These are phyloP conservation scores for Candida anutae DNA, from an alignment of 1,139 yeast genomes.

Conservation along the genomic window DNA sequence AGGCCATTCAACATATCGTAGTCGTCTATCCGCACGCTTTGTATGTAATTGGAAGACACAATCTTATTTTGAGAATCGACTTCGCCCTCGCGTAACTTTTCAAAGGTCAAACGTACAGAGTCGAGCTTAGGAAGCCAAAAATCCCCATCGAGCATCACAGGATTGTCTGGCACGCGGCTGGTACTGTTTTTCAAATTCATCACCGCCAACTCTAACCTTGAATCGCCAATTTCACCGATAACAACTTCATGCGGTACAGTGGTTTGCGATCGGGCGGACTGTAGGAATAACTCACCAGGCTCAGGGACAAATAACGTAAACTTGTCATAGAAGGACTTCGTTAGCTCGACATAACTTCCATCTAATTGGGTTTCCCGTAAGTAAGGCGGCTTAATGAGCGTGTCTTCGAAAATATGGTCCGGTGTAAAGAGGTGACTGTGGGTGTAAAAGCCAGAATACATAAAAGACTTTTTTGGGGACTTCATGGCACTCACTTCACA, in stretches of 20 bases:
- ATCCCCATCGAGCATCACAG: constrained; percentile 14
- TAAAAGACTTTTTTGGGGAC: constrained; percentile 9
- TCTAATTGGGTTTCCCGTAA: constrained; percentile 14
- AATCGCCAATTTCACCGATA: constrained; percentile 24
- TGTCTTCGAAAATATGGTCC: constrained; percentile 24
- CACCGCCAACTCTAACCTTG: too few relatives aligned
- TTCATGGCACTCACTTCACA: constrained; percentile 30
- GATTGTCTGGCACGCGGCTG: constrained; percentile 1
- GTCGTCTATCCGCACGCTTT: constrained; percentile 8
- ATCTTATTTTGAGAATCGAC: constrained; percentile 22
- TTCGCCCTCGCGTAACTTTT: constrained; percentile 22
- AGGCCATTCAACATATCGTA: constrained; percentile 6
- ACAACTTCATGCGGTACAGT: constrained; percentile 22
- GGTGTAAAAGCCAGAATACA: constrained; percentile 25
- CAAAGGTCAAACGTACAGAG: constrained; percentile 31
- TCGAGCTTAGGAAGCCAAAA: constrained; percentile 29
- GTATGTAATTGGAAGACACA: constrained; percentile 20
- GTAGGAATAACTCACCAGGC: constrained; percentile 8
- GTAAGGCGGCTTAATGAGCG: constrained; percentile 32
- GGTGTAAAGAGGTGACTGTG: constrained; percentile 34
- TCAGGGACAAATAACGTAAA: constrained; percentile 18
- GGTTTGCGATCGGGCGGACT: constrained; percentile 20
- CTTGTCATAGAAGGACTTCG: constrained; percentile 18
- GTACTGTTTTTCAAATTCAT: constrained; percentile 11
- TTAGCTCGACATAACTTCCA: constrained; percentile 26